phyloP scores from a whole-genome alignment of 2,329 filamentous ascomycete species.

The Colletotrichum tropicale region DNA sequence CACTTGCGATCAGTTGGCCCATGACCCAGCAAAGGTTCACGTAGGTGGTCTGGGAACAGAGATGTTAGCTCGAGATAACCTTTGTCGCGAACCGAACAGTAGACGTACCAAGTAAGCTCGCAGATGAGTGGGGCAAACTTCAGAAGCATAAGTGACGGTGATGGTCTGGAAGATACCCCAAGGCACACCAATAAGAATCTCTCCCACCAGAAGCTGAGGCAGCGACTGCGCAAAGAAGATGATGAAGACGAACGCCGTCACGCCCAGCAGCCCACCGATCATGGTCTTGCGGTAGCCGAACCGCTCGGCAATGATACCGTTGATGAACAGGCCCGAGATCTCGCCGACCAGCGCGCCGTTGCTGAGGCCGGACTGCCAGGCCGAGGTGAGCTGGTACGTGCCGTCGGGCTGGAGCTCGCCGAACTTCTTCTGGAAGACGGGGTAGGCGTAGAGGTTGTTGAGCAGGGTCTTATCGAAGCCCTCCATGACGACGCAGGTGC shows the following conservation, averaged over 20 bases:
- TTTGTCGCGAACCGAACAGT: neutral
- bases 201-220: conserved; percentile 44
- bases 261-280: conserved; percentile 41
- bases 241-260: conserved; percentile 51
- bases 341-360: conserved; percentile 53
- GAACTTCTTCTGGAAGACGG: conserved; percentile 41
- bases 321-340: conserved; percentile 54
- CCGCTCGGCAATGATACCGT: conserved; percentile 51
- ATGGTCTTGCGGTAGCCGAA: conserved; percentile 53
- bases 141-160: conserved; percentile 52
- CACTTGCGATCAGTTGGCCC: conserved; percentile 50
- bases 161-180: conserved; percentile 54
- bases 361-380: conserved; percentile 57
- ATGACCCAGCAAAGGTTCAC: conserved; percentile 56
- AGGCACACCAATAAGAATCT: conserved; percentile 51
- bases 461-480: conserved; percentile 25
- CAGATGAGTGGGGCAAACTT: conserved; percentile 48
- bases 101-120: conserved; percentile 50
- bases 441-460: conserved; percentile 19
- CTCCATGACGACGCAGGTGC: conserved; percentile 45
- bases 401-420: conserved; percentile 38
- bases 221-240: conserved; percentile 50
- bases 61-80: neutral
- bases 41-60: conserved; percentile 41
- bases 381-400: conserved; percentile 46